phyloP scores from a whole-genome alignment of 2,329 filamentous ascomycete genomes.

The Cryphonectria japonica region DNA sequence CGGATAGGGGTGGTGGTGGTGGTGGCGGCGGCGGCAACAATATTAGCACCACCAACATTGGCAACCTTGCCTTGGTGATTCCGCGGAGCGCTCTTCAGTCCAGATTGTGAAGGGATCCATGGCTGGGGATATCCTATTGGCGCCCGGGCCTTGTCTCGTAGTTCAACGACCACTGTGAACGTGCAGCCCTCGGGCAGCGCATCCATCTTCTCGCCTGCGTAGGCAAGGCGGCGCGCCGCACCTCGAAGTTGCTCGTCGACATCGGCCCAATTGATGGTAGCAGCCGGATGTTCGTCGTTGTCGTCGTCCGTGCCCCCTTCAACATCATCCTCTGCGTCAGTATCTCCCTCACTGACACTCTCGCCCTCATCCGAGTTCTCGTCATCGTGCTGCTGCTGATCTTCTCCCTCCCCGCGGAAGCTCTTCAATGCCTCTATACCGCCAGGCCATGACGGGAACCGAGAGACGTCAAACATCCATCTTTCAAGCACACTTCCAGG shows the following conservation, averaged over 20 bases:
- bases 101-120: conserved; percentile 61
- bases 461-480: conserved; percentile 62
- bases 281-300: conserved; percentile 26
- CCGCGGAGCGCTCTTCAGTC: conserved; percentile 46
- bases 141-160: conserved; percentile 62
- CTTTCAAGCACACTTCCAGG: conserved; percentile 56
- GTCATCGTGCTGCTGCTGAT: conserved; percentile 31
- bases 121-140: conserved; percentile 64
- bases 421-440: conserved; percentile 38
- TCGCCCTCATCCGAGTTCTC: conserved; percentile 30
- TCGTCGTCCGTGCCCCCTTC: conserved; percentile 25
- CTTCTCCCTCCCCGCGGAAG: conserved; percentile 33
- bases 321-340: conserved; percentile 9
- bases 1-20: conserved; percentile 52
- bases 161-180: conserved; percentile 76
- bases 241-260: conserved; percentile 75
- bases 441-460: conserved; percentile 53
- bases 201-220: conserved; percentile 60
- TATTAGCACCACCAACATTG: conserved; percentile 44
- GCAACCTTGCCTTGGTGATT: conserved; percentile 38
- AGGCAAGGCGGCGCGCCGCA: conserved; percentile 64
- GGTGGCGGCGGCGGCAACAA: neutral
- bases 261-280: conserved; percentile 56
- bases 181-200: conserved; percentile 68
- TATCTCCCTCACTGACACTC: conserved; percentile 23